phyloP scores from a whole-genome alignment of 2,329 filamentous ascomycete species.

The Colletotrichum viniferum region DNA sequence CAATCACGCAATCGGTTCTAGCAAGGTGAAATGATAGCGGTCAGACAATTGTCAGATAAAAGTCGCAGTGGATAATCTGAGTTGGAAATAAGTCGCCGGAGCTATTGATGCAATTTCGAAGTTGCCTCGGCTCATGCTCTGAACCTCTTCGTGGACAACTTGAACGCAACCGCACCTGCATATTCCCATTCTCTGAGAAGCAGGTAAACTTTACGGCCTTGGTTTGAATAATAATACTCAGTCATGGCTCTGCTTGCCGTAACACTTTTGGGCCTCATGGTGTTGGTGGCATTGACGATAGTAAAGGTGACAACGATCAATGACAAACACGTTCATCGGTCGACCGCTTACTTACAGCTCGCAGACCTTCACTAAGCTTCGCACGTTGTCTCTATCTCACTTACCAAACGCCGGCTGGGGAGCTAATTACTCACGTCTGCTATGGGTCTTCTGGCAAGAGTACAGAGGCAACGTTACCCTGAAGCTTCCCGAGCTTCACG shows the following conservation, averaged over 20 bases:
- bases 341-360: background rate
- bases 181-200: background rate
- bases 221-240: background rate
- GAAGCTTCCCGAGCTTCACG: conserved; percentile 26
- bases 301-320: background rate
- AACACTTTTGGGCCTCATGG: background rate
- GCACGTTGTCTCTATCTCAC: conserved; percentile 18
- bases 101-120: background rate
- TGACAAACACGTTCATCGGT: background rate
- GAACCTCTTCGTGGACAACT: background rate
- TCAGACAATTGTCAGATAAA: background rate
- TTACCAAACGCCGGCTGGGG: conserved; percentile 25
- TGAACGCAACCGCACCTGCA: background rate
- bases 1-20: background rate
- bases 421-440: conserved; percentile 24
- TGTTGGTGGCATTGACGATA: background rate
- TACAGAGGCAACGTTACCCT: conserved; percentile 25
- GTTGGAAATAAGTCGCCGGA: background rate
- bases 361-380: background rate
- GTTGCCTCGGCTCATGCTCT: background rate
- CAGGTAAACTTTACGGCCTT: background rate
- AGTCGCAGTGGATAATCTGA: background rate
- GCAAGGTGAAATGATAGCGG: background rate
- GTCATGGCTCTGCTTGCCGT: background rate
- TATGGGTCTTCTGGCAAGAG: conserved; percentile 27